Evolutionary conservation across 179 eudicot genomes (phyloP), one percentile per base, ranked within the genome.

Genomic region (Pouteria campechiana): DNA sequence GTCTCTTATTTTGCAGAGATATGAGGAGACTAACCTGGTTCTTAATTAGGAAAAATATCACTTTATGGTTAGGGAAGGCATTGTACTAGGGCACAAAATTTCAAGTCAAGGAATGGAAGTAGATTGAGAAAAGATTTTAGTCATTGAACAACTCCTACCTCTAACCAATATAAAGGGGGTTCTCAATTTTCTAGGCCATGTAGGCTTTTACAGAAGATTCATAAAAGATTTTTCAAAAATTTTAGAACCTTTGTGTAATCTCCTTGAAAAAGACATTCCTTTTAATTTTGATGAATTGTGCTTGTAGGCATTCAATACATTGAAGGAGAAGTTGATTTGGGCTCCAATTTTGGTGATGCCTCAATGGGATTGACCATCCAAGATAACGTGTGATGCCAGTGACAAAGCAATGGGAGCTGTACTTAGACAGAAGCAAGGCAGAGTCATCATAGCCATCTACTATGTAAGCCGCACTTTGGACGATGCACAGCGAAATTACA

Each of bases 151-250:
- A 25, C 30, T 25, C 17, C 34, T 35, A 25, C 17, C 14, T 25
- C 48, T 21, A 7, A 44, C 48, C 16, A 44, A 35, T 44, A 35
- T 44, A 35, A 19, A 23, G 17, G 48, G 16, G 30, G 35, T 44
- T 25, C n/a, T 16, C 16, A 13, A 19, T 44, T 25, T 44, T 27
- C 24, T 44, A 27, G 24, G 48, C 3, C 35, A 44, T 28, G 48
- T 25, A 44, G 23, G 48, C 11, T 44, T 44, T 16, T 44, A 28
- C 6, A 5, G 36, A 28, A 44, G 48, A 44, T 44, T 43, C 46
- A 23, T 41, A 28, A 22, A 41, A 10, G 48, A 29, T n/a, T 44
- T 44, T 35, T 44, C 48, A 15, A 44, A 44, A 8, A 44, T 44
- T 25, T 1, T 21, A 43, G 12, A 25, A 43, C 22, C 22, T 21